These are phyloP conservation scores for Termitomyces sp. DNA, from an alignment of 768 basidiomycete genomes.

Conservation along the genomic window DNA sequence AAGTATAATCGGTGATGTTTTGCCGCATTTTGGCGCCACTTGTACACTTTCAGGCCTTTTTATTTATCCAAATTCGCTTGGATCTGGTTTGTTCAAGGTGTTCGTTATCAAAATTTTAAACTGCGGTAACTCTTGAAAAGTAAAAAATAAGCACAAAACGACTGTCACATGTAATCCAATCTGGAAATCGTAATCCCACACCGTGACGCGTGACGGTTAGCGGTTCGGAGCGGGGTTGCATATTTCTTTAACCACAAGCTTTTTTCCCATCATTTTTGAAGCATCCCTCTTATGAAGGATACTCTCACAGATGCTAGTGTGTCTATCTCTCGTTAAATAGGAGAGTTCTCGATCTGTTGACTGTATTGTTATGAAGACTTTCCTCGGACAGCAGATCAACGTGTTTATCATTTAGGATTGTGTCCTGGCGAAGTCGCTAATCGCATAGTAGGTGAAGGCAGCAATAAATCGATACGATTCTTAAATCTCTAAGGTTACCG, in stretches of 20 bases:
- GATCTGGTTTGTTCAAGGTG: too few relatives aligned
- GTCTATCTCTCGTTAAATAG: constrained; percentile 18
- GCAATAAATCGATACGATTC: background rate
- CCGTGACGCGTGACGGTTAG: background rate
- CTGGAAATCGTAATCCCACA: background rate
- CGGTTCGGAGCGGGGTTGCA: background rate
- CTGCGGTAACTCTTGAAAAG: too few relatives aligned
- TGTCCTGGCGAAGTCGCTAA: constrained; percentile 76
- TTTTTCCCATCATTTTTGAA: background rate
- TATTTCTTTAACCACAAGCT: background rate
- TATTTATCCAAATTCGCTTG: background rate
- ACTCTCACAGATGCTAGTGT: constrained; percentile 61
- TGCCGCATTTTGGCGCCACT: background rate
- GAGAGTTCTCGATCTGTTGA: background rate
- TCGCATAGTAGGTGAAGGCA: constrained; percentile 49
- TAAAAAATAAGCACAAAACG: background rate
- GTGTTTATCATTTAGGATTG: constrained; percentile 77
- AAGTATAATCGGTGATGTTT: background rate
- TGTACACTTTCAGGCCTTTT: too few relatives aligned
- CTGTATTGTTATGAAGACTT: constrained; percentile 46
- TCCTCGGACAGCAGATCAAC: constrained; percentile 64
- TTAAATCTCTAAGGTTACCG: constrained; percentile 49
- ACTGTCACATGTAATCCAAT: background rate
- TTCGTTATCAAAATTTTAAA: too few relatives aligned
- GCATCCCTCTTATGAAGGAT: constrained; percentile 23